A percentile compares a stretch with the other conserved stretches of the same genome.
Evolutionary conservation across 192 early-diverging fungal genomes (phyloP).

Genomic region (Dispira parvispora): DNA sequence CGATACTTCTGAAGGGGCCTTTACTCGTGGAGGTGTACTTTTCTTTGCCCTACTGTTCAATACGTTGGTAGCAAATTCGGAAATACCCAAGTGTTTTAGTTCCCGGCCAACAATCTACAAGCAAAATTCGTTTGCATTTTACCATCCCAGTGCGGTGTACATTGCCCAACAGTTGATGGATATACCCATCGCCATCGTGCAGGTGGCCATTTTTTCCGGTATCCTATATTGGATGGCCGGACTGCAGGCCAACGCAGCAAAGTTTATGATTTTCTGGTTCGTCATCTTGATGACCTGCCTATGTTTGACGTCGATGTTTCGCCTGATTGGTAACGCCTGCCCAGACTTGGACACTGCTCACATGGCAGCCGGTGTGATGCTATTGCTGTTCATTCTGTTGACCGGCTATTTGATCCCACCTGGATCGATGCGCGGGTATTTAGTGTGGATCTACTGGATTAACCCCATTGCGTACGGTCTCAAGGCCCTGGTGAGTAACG

Average conservation of each 20-base stretch:
- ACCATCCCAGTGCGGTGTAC: conserved; percentile 46
- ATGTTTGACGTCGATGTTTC: conserved; percentile 41
- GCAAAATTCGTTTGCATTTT: conserved; percentile 56
- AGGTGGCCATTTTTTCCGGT: conserved; percentile 36
- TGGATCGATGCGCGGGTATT: conserved; percentile 39
- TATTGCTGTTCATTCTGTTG: conserved; percentile 24
- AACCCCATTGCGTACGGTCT: conserved; percentile 52
- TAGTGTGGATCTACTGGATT: conserved; percentile 50
- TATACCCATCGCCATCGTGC: conserved; percentile 30
- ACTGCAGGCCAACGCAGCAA: conserved; percentile 33
- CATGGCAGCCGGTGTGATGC: conserved; percentile 21
- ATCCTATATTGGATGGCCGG: conserved; percentile 51
- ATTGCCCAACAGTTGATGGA: conserved; percentile 40
- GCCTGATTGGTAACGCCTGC: conserved; percentile 26
- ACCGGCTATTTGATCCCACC: conserved; percentile 41
- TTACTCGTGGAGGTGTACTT: conserved; percentile 61
- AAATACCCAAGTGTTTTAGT: conserved; percentile 48
- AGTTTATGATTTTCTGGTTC: conserved; percentile 46
- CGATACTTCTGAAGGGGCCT: conserved; percentile 37
- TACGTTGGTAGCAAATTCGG: conserved; percentile 46
- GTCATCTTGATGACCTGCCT: conserved; percentile 38
- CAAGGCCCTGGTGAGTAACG: conserved; percentile 48
- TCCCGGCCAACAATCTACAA: conserved; percentile 62
- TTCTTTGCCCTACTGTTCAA: conserved; percentile 60
- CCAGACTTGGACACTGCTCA: conserved; percentile 26